Evolutionary conservation across 2,329 filamentous ascomycete species (phyloP), one percentile per base, ranked within the genome.

Genomic region (Hypoxylon rubiginosum): DNA sequence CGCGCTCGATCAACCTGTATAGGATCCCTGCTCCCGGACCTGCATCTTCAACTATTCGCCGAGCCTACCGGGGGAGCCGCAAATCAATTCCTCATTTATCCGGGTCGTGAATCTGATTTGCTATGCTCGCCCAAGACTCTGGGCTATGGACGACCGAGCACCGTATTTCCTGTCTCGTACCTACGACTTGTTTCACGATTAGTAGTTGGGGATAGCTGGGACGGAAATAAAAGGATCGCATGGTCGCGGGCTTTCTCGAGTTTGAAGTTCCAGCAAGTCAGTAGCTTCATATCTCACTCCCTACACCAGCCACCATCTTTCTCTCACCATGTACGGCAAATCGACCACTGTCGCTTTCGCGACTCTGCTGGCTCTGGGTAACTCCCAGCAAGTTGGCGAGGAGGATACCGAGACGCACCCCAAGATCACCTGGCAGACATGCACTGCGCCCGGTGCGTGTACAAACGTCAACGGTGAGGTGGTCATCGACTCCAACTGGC

Each of bases 401-500:
- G 60, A 75, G 57, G 68, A 69, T 32, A 66, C 75, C 5, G 82
- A 83, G 63, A 75, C 72, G 19, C 83, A 85, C 66, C 84, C 83
- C 36, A 69, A 77, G 30, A 71, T 86, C 72, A 80, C 78, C 60
- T 83, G 81, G 77, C 75, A 82, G 63, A 76, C 77, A 61, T 86
- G 83, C 69, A 80, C 81, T 19, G 73, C 70, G 3, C 74, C 73
- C 32, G 80, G 80, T 45, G 76, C 76, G 41, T 85, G 83, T 72
- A 79, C 77, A 4, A 75, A 75, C 13, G 76, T 81, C 64, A 72
- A 73, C 46, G 82, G 80, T 32, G 79, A 79, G 41, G 76, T 85
- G 34, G 81, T 83, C 28, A 73, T 86, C 67, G 84, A 86, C 68
- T 70, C 82, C 60, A 85, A 85, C 74, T 85, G 83, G 82, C 81